Evolutionary conservation across 306 rosid genomes (phyloP).

Genomic region (Vicia sativa): DNA sequence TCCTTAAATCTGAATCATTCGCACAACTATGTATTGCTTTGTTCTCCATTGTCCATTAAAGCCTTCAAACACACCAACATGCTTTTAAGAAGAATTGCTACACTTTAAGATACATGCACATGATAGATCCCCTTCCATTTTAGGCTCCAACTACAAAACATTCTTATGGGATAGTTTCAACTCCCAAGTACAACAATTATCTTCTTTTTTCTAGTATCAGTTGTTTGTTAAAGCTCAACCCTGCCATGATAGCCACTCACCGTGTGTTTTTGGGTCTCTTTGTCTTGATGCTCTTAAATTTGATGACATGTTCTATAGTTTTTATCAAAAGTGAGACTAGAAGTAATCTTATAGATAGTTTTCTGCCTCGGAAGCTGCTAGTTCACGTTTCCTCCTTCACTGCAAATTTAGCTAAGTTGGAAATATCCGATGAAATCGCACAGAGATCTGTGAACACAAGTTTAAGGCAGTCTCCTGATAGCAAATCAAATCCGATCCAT

Average conservation of each 20-base stretch:
- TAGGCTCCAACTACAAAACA: conserved; percentile 31
- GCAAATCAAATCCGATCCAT: conserved; percentile 75
- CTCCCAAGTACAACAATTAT: conserved; percentile 24
- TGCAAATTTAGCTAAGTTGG: conserved; percentile 40
- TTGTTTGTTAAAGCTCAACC: conserved; percentile 32
- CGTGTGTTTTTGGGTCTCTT: conserved; percentile 46
- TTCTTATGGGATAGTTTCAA: conserved; percentile 36
- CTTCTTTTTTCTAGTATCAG: conserved; percentile 18
- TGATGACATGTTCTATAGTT: conserved; percentile 41
- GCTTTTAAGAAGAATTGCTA: too few species aligned
- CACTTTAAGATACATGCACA: conserved; percentile 21
- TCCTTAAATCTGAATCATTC: conserved; percentile 46
- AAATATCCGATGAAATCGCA: conserved; percentile 42
- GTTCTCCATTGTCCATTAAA: not conserved
- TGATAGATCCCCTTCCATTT: too few species aligned
- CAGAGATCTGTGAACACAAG: conserved; percentile 53
- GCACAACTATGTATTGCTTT: conserved; percentile 21
- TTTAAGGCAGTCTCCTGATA: conserved; percentile 62
- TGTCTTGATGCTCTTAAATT: conserved; percentile 48
- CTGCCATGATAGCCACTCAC: conserved; percentile 58
- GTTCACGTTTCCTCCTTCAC: conserved; percentile 42
- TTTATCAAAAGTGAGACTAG: conserved; percentile 38
- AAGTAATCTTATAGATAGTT: conserved; percentile 38
- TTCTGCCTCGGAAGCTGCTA: conserved; percentile 52
- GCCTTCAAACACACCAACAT: too few species aligned